Evolutionary conservation across 2,329 filamentous ascomycete species (phyloP).

Genomic region (Trichophyton equinum): DNA sequence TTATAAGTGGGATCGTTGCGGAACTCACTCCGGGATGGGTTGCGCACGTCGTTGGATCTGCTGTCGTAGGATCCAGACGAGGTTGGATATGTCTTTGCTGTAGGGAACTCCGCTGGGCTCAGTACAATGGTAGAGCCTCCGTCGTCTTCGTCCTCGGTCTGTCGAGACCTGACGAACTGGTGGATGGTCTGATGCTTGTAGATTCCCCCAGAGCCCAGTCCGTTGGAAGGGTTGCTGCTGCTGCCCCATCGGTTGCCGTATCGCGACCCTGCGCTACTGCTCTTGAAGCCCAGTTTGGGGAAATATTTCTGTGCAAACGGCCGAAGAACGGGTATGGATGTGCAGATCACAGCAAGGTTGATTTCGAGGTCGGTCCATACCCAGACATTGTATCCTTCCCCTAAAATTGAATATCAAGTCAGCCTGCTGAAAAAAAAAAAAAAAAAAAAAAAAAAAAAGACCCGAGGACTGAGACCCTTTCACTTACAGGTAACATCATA

Average conservation of each 20-base stretch:
- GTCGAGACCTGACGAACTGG: constrained; percentile 3
- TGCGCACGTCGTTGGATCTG: neutral
- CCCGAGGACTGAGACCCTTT: neutral
- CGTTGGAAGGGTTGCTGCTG: neutral
- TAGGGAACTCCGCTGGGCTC: neutral
- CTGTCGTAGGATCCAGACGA: neutral
- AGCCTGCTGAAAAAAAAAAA: neutral
- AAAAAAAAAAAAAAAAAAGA: neutral
- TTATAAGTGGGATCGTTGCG: neutral
- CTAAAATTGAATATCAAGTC: constrained; percentile 4
- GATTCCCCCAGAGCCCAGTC: neutral
- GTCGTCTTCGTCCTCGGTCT: constrained; percentile 2
- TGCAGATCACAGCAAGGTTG: constrained; percentile 17
- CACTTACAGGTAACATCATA: constrained; percentile 15
- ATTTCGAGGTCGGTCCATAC: constrained; percentile 15
- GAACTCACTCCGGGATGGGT: neutral
- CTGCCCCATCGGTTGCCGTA: neutral
- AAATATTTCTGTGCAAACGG: constrained; percentile 13
- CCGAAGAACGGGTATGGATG: constrained; percentile 15
- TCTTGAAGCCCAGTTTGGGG: constrained; percentile 5
- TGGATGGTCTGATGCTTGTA: constrained; percentile 10
- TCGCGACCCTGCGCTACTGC: neutral
- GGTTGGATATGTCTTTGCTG: neutral
- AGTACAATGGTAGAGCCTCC: neutral
- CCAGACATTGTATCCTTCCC: constrained; percentile 15